phyloP scores from a whole-genome alignment of 73 alveolate species.

The Paramecium biaurelia region DNA sequence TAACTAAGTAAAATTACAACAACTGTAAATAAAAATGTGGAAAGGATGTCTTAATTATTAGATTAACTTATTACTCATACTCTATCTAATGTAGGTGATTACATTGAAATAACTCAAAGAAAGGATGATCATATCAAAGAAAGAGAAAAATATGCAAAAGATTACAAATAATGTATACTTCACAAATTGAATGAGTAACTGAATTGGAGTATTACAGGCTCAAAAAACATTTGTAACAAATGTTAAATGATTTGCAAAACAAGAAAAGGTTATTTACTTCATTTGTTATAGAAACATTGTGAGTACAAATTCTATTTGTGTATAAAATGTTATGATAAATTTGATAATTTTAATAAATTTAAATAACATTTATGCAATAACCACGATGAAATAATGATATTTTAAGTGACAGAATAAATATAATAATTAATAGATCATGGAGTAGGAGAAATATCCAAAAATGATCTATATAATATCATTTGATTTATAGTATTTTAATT shows the following conservation, averaged over 20 bases:
- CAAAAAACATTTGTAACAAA: background rate
- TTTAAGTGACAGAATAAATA: background rate
- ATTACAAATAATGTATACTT: background rate
- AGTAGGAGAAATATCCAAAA: background rate
- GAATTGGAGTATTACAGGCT: background rate
- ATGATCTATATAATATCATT: background rate
- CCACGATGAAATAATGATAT: background rate
- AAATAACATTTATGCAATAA: background rate
- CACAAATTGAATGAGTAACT: background rate
- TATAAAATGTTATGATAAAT: background rate
- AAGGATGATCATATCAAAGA: background rate
- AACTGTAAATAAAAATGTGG: background rate
- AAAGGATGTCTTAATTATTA: background rate
- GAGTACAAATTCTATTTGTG: background rate
- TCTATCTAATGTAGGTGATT: background rate
- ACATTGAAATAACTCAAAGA: background rate
- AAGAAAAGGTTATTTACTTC: background rate
- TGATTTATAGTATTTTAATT: background rate
- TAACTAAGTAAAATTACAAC: background rate
- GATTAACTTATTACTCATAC: background rate
- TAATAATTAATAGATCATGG: background rate
- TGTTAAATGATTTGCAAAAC: background rate
- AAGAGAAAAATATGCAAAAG: background rate
- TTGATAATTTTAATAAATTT: background rate
- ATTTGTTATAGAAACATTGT: background rate